A percentile compares a stretch with the other conserved stretches of the same genome.
These are phyloP conservation scores for Xanthoconium stramineum DNA, from an alignment of 768 basidiomycete genomes.

Conservation along the genomic window DNA sequence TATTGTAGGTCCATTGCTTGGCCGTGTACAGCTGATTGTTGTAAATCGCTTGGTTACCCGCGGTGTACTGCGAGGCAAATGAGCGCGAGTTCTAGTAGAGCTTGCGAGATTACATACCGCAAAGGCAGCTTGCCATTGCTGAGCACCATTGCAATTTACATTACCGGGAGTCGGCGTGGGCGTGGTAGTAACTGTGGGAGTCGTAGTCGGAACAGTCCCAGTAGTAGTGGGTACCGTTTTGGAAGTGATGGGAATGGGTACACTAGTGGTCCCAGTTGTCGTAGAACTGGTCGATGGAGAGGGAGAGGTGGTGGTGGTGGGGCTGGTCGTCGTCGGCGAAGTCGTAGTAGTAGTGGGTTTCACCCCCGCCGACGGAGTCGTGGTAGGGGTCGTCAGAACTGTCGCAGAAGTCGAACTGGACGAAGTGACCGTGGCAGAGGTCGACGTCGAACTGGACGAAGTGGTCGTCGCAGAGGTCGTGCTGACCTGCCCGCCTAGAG, in stretches of 20 bases:
- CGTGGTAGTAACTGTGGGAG: background rate
- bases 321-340: background rate
- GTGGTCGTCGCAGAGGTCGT: background rate
- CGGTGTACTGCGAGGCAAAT: slow-evolving; percentile 18
- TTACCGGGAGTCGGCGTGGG: background rate
- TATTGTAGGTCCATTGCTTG: slow-evolving; percentile 27
- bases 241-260: background rate
- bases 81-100: background rate
- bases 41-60: slow-evolving; percentile 23
- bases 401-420: no score
- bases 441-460: background rate
- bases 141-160: slow-evolving; percentile 12
- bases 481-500: background rate
- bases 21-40: slow-evolving; percentile 21
- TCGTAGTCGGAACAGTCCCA: background rate
- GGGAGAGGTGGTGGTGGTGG: background rate
- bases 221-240: background rate
- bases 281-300: background rate
- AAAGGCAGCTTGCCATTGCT: slow-evolving; percentile 22
- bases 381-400: background rate
- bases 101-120: slow-evolving; percentile 12
- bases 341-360: background rate
- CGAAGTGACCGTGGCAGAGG: background rate
- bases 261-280: background rate
- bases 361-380: background rate